phyloP scores from a whole-genome alignment of 768 basidiomycete genomes.

The Phanerochaete carnosa region DNA sequence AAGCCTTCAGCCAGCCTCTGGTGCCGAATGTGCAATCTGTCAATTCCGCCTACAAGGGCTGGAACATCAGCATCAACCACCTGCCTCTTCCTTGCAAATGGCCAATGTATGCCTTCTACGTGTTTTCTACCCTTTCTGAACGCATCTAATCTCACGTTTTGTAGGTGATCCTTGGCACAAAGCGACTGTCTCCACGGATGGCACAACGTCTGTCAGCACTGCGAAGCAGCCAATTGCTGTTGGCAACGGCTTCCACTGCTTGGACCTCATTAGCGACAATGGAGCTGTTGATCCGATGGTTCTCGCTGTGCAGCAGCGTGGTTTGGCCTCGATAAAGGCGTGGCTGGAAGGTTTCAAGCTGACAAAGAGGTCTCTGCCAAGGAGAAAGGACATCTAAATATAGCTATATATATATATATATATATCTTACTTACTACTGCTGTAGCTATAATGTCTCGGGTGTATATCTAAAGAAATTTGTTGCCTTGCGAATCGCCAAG shows the following conservation, averaged over 20 bases:
- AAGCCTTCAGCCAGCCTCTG: conserved; percentile 43
- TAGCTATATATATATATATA: background rate
- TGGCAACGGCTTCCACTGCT: conserved; percentile 65
- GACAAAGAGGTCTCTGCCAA: conserved; percentile 12
- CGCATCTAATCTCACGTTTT: background rate
- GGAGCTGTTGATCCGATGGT: conserved; percentile 50
- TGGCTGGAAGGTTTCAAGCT: conserved; percentile 47
- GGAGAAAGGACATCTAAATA: background rate
- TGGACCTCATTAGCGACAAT: conserved; percentile 47
- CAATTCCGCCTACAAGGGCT: conserved; percentile 53
- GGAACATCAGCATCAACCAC: conserved; percentile 54
- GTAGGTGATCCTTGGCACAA: conserved; percentile 72
- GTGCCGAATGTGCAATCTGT: conserved; percentile 38
- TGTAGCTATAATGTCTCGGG: background rate
- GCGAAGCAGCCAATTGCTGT: conserved; percentile 53
- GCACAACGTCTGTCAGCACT: conserved; percentile 44
- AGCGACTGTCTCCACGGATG: conserved; percentile 60
- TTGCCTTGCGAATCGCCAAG: no score
- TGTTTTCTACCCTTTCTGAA: background rate
- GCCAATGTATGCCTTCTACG: conserved; percentile 45
- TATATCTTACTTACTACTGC: background rate
- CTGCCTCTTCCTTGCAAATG: conserved; percentile 70
- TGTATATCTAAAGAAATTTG: no score
- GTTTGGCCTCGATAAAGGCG: conserved; percentile 45
- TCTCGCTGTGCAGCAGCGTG: conserved; percentile 49